Base-by-base conservation (phyloP, 768 basidiomycete species). In the Boletus rubropictus region DNA sequence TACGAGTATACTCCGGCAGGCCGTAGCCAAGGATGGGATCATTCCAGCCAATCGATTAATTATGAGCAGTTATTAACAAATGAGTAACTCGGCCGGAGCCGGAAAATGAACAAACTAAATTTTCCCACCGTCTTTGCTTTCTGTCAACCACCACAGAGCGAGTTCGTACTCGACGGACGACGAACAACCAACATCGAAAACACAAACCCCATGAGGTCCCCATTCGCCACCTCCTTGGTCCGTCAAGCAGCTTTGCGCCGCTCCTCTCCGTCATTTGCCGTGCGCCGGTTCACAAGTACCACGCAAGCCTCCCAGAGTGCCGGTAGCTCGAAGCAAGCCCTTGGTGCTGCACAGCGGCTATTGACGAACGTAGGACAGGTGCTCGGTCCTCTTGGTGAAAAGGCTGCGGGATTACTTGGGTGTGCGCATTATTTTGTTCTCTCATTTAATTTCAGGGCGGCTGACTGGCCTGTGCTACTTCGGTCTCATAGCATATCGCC, bases 401-500 rank as follows among this genome's bases (percentile, higher is more conserved):
- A 69, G 44, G 69, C 77, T 43, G 80, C 79, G 1, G 72, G 72
- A 39, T 51, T 81, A 54, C 77, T 89, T n/a, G 78, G 78, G 37
- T 65, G 78, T 79, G 52, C 53, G 74, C 70, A 36, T 41, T 11
- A 29, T 51, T 28, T 6, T 45, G 21, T 39, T 31, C 17, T 24
- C 14, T 18, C 18, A 7, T 44, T 15, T 22, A 1, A 12, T 12
- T 21, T 20, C 27, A 10, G 10, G 10, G 25, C 3, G 22, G 10
- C 49, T 62, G 17, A 55, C 48, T 29, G 20, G 15, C 33, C 11
- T 22, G 4, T n/a, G 15, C 22, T 18, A 25, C 36, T 37, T 33
- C 17, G 24, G 18, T n/a, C 6, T 33, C 20, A 29, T 50, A 80
- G 90, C 81, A 9, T 89, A 90, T 72, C 80, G 81, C 51, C 75